phyloP scores from a whole-genome alignment of 2,329 filamentous ascomycete genomes.

The Diaporthe sp. region DNA sequence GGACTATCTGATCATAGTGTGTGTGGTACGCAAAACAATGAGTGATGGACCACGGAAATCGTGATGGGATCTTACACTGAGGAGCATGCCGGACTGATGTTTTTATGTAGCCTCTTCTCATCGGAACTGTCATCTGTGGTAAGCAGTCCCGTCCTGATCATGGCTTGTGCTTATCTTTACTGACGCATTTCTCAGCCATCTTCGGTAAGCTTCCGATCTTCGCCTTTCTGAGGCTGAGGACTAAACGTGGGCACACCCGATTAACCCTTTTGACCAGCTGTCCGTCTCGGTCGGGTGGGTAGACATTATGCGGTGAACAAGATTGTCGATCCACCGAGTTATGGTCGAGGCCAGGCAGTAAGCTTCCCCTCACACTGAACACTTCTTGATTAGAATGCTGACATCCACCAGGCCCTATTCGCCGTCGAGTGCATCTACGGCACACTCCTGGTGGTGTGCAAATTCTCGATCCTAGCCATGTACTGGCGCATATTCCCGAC shows the following conservation, averaged over 20 bases:
- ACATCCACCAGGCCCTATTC: neutral
- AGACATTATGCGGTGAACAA: conserved; percentile 29
- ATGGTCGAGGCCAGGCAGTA: conserved; percentile 18
- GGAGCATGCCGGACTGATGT: neutral
- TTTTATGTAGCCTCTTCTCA: conserved; percentile 11
- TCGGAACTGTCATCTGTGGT: conserved; percentile 23
- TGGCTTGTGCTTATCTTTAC: neutral
- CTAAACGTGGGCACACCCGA: neutral
- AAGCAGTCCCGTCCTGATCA: neutral
- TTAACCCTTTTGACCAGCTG: conserved; percentile 10
- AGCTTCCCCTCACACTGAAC: neutral
- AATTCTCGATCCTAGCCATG: conserved; percentile 28
- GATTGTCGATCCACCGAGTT: conserved; percentile 7
- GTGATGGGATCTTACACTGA: neutral
- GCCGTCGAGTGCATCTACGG: conserved; percentile 23
- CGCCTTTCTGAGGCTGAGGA: neutral
- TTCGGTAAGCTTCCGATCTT: conserved; percentile 17
- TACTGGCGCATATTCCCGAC: conserved; percentile 36
- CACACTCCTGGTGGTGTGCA: neutral
- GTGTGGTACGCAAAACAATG: conserved; percentile 14
- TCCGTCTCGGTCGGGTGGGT: conserved; percentile 14
- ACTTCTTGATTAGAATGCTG: neutral
- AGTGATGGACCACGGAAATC: neutral
- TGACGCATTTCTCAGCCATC: conserved; percentile 1
- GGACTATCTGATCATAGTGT: conserved; percentile 25